These are phyloP conservation scores for Logfia minima DNA, from an alignment of 129 eudicot species.

Conservation along the genomic window DNA sequence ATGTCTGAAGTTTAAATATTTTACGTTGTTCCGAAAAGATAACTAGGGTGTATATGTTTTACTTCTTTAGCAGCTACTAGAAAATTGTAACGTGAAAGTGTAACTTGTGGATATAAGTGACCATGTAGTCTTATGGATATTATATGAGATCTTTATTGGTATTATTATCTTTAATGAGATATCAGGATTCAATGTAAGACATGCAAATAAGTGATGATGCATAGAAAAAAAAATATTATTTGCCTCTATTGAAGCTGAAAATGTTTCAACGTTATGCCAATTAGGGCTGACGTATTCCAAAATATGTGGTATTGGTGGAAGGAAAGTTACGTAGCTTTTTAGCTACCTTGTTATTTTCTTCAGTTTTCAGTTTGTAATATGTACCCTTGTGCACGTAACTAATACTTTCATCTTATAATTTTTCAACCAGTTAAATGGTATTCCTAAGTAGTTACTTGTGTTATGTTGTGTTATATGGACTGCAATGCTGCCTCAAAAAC, in stretches of 20 bases:
- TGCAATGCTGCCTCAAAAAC: background rate
- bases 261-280: background rate
- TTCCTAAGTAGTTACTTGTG: background rate
- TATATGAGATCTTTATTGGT: constrained; percentile 16
- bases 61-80: constrained; percentile 5
- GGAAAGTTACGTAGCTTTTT: background rate
- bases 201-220: background rate
- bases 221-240: background rate
- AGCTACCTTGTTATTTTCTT: constrained; percentile 5
- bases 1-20: background rate
- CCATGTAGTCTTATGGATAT: background rate
- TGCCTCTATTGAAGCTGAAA: background rate
- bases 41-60: background rate
- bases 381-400: constrained; percentile 10
- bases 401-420: constrained; percentile 1
- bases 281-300: constrained; percentile 10
- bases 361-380: constrained; percentile 10
- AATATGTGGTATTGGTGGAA: background rate
- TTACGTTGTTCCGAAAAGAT: background rate
- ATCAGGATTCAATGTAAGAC: background rate
- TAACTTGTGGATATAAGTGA: constrained; percentile 13
- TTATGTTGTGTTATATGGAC: background rate
- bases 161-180: constrained; percentile 1
- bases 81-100: background rate
- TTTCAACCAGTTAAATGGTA: constrained; percentile 9